Base-by-base conservation (phyloP, 2,329 filamentous ascomycete species). In the Pseudocercospora fuligena region DNA sequence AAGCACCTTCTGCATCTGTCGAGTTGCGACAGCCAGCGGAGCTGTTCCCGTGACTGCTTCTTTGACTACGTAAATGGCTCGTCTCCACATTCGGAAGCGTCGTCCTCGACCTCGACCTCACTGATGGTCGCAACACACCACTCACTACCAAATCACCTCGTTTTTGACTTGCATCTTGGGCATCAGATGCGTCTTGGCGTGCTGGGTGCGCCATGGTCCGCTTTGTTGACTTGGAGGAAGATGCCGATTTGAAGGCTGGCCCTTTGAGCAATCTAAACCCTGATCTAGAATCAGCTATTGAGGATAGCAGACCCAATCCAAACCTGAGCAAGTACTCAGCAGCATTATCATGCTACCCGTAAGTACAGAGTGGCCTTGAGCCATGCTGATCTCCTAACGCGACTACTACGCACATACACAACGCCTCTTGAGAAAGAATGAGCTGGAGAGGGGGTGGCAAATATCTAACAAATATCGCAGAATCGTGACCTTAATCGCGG, bases 401-500 rank as follows among this genome's bases (percentile, higher is more conserved):
- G 12, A 51, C 25, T 16, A 6, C 7, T 6, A 27, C 3, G 0
- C 23, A 53, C 1, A 19, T 23, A 16, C 25, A 16, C 19, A 29
- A 19, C 49, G 12, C 29, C 23, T 2, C 12, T 2, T 1, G 23
- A 2, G 14, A 23, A 19, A 12, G 3, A 25, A 12, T 27, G 21
- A 16, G 12, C 19, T 53, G 21, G 49, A 6, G 49, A 27, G 49
- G 46, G 21, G 46, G 46, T 47, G 46, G 46, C 46, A 53, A 53
- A 53, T 25, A 53, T 53, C 49, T 53, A 29, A 54, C 25, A 16
- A 25, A 29, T 1, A n/a, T 54, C 51, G 61, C 82, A 97, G 93
- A 74, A 88, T 97, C 76, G 88, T 92, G 73, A 87, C 89, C 70
- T 87, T 90, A 73, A 87, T 97, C 71, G 91, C 92, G 58, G 86